phyloP scores from a whole-genome alignment of 2,329 filamentous ascomycete species.

The Botrytis porri region DNA sequence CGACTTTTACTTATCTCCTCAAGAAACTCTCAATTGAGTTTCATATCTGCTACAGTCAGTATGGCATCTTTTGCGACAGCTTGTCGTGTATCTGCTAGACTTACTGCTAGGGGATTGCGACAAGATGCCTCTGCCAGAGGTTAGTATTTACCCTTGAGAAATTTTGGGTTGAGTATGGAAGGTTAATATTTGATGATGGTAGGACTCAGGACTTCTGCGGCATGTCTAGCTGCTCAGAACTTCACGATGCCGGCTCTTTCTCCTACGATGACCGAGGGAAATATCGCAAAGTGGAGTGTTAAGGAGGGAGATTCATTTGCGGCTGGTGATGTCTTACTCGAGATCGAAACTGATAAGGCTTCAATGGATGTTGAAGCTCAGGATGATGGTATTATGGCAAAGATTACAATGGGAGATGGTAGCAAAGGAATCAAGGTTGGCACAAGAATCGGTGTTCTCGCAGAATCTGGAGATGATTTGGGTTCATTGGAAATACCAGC shows the following conservation, averaged over 20 bases:
- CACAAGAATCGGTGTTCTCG: slow-evolving; percentile 75
- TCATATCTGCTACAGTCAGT: slow-evolving; percentile 34
- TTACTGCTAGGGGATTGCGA: slow-evolving; percentile 53
- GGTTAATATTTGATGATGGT: slow-evolving; percentile 18
- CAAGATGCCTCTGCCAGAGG: slow-evolving; percentile 56
- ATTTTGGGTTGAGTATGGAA: slow-evolving; percentile 17
- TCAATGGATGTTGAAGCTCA: slow-evolving; percentile 94
- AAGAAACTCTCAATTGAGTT: slow-evolving; percentile 35
- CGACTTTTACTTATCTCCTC: slow-evolving; percentile 22
- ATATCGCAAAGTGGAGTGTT: slow-evolving; percentile 79
- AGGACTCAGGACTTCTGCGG: slow-evolving; percentile 64
- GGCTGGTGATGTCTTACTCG: slow-evolving; percentile 81
- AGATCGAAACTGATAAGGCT: slow-evolving; percentile 93
- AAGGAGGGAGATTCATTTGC: slow-evolving; percentile 82
- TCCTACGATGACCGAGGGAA: slow-evolving; percentile 91
- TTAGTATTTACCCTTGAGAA: slow-evolving; percentile 41
- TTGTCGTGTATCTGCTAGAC: slow-evolving; percentile 61
- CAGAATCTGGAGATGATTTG: slow-evolving; percentile 78
- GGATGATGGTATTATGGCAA: slow-evolving; percentile 81
- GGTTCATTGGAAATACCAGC: slow-evolving; percentile 69
- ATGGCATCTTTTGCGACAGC: slow-evolving; percentile 67
- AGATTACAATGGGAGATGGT: slow-evolving; percentile 73
- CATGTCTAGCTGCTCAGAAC: slow-evolving; percentile 72
- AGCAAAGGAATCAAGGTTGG: slow-evolving; percentile 77
- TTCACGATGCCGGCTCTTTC: slow-evolving; percentile 90